Evolutionary conservation across 495 filamentous ascomycete genomes (phyloP), one percentile per base, ranked within the genome.

Genomic region (Podospora fimiseda): DNA sequence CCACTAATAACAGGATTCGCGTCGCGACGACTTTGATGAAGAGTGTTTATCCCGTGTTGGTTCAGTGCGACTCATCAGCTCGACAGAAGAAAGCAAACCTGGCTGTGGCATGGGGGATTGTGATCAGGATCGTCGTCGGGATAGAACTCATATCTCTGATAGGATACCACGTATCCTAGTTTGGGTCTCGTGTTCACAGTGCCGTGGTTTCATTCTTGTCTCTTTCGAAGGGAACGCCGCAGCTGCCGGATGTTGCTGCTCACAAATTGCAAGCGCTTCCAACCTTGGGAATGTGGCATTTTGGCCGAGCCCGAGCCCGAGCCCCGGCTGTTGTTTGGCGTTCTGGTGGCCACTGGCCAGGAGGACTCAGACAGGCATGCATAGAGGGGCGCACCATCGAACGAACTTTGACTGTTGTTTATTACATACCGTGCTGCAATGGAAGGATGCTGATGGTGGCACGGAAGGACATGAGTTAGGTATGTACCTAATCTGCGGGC

Each of bases 271-370:
- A 33, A 33, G 27, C 27, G 27, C 27, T 33, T 33, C 43, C 43
- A 46, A 46, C 43, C 20, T 46, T 46, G 44, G 44, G 44, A 47
- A 47, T 47, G 44, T 47, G 21, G 11, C 22, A 47, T 47, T 47
- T 47, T 27, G 44, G 44, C 44, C 44, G 44, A 47, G 44, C 44
- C 44, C 43, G 42, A 44, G 42, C 42, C 16, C 23, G 44, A 47
- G 21, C 44, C 44, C 16, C 16, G 14, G 39, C 16, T 41, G 39
- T n/a, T 41, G 11, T 22, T n/a, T 47, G 44, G 44, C 44, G 44
- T 47, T 47, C 44, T 23, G 44, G 44, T 30, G 44, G 44, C 23
- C n/a, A n/a, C n/a, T n/a, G n/a, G n/a, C 44, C 44, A 47, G 42
- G 22, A 44, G 42, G 27, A 33, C 27, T 33, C 27, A 33, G 27